Conservation (phyloP, 768 basidiomycete species). For the Panaeolus cyanescens region DNA sequence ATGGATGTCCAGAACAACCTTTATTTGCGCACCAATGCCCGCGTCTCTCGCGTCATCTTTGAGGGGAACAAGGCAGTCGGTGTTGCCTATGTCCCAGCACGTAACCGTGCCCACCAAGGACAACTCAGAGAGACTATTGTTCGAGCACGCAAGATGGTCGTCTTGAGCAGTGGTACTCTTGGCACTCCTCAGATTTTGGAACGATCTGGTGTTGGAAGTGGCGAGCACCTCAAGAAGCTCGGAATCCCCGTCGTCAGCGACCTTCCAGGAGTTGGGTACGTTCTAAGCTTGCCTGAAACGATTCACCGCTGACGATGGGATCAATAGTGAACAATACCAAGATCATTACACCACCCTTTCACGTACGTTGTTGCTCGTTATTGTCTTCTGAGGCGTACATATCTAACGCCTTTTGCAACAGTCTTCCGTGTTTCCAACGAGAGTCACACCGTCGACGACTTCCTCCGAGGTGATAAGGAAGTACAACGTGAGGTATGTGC, state of each 20-base stretch:
- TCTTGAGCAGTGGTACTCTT: constrained; percentile 65
- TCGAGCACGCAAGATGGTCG: constrained; percentile 66
- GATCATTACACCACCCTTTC: constrained; percentile 75
- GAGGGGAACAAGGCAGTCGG: constrained; percentile 74
- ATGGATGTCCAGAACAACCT: constrained; percentile 71
- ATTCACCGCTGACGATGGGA: neutral
- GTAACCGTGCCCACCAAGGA: constrained; percentile 56
- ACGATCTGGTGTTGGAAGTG: constrained; percentile 68
- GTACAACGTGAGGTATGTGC: constrained; percentile 52
- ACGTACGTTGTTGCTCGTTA: constrained; percentile 32
- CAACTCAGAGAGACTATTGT: constrained; percentile 63
- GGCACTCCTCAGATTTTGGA: constrained; percentile 76
- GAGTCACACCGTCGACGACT: constrained; percentile 62
- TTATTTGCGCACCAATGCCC: constrained; percentile 64
- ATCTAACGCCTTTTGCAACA: constrained; percentile 17
- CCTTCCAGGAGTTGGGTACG: constrained; percentile 69
- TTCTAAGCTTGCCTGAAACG: neutral
- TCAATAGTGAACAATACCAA: constrained; percentile 65
- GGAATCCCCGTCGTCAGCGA: constrained; percentile 67
- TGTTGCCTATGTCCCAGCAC: constrained; percentile 66
- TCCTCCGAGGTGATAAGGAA: constrained; percentile 67
- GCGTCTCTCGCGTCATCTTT: constrained; percentile 71
- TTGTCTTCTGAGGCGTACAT: neutral
- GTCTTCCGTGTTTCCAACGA: constrained; percentile 72
- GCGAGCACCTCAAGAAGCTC: constrained; percentile 53